Evolutionary conservation across 2,329 filamentous ascomycete species (phyloP).

Genomic region (Huntiella bhutanensis): DNA sequence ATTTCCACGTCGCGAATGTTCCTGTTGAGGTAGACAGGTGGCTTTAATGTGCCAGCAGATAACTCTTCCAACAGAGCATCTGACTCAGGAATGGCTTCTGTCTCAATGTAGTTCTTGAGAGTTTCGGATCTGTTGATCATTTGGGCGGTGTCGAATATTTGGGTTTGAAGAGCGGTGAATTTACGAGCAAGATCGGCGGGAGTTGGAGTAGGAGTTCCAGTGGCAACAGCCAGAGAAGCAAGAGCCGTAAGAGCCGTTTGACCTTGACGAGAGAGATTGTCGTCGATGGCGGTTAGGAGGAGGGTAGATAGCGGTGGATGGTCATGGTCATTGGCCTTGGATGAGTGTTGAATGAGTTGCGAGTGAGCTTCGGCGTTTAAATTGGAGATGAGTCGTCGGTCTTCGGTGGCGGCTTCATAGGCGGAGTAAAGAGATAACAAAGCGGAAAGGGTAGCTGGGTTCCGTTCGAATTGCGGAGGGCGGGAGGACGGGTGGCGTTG

Average conservation of each 20-base stretch:
- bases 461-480: conserved; percentile 65
- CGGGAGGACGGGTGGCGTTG: conserved; percentile 26
- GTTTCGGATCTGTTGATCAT: conserved; percentile 31
- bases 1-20: conserved; percentile 59
- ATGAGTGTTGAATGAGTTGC: conserved; percentile 22
- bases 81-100: conserved; percentile 25
- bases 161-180: conserved; percentile 37
- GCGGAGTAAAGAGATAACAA: conserved; percentile 54
- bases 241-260: conserved; percentile 36
- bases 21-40: conserved; percentile 39
- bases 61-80: conserved; percentile 24
- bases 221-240: conserved; percentile 29
- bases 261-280: conserved; percentile 25
- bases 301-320: no score
- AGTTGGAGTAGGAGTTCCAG: conserved; percentile 30
- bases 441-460: conserved; percentile 59
- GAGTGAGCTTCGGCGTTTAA: conserved; percentile 41
- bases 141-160: conserved; percentile 35
- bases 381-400: conserved; percentile 35
- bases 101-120: conserved; percentile 36
- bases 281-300: no score
- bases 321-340: conserved; percentile 5
- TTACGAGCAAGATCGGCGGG: conserved; percentile 30
- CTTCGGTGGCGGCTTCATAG: conserved; percentile 64
- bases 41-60: conserved; percentile 28